These are phyloP conservation scores for Malassezia furfur DNA, from an alignment of 1,284 basidiomycete species.

Conservation along the genomic window DNA sequence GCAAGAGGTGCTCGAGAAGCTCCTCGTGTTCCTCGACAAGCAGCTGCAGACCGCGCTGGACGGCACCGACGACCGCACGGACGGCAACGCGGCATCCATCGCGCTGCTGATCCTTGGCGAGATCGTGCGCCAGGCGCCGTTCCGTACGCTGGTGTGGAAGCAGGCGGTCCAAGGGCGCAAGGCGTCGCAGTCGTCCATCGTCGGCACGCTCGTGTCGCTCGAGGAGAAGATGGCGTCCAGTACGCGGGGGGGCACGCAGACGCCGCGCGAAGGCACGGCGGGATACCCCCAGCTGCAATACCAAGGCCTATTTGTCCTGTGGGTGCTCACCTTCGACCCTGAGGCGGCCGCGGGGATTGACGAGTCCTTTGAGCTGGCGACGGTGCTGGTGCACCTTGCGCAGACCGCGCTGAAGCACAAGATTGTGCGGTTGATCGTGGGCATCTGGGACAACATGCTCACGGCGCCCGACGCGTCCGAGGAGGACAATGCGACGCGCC, in stretches of 20 bases:
- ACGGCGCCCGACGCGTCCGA: slow-evolving; percentile 58
- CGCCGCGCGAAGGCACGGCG: not conserved
- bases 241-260: not conserved
- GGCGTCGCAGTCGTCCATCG: not conserved
- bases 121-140: slow-evolving; percentile 69
- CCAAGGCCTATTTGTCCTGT: slow-evolving; percentile 81
- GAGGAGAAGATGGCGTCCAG: not conserved
- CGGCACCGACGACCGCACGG: slow-evolving; percentile 24
- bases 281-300: slow-evolving; percentile 75
- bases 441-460: slow-evolving; percentile 77
- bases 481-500: slow-evolving; percentile 72
- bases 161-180: not conserved
- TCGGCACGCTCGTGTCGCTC: slow-evolving; percentile 5
- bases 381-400: slow-evolving; percentile 74
- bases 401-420: slow-evolving; percentile 93
- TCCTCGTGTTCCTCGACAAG: slow-evolving; percentile 12
- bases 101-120: slow-evolving; percentile 81
- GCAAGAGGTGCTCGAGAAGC: not conserved
- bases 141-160: slow-evolving; percentile 55
- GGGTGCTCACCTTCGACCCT: slow-evolving; percentile 84
- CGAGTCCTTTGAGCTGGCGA: slow-evolving; percentile 80
- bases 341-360: slow-evolving; percentile 76
- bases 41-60: not conserved
- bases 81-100: slow-evolving; percentile 67
- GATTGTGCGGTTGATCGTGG: slow-evolving; percentile 84